Base-by-base conservation (phyloP, 202 grass and related monocot species). In the Dendrocalamus latiflorus region DNA sequence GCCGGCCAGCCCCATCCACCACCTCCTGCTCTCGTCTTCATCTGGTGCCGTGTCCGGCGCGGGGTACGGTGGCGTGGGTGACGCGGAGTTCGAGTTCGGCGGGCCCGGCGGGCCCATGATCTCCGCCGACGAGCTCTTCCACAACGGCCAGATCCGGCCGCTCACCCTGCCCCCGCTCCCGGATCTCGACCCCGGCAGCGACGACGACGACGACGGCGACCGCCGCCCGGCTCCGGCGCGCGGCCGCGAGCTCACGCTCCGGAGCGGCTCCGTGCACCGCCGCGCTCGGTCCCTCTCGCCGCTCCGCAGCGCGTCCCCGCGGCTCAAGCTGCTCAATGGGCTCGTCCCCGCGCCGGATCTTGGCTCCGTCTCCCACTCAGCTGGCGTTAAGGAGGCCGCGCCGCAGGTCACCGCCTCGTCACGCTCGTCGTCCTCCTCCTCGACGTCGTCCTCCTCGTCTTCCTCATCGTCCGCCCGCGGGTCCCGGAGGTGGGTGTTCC, bases 1-100 rank as follows among this genome's bases (percentile, higher is more conserved):
- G 24, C 96, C 96, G 8, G 93, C 96, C 1, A 99, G 96, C 86
- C 96, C 93, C 78, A 91, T 96, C 85, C 96, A 99, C 91, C 94
- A 90, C 83, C 83, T 99, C 2, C 82, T 94, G 22, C 73, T 92
- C 30, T 91, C 93, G 30, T 58, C 89, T 2, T 85, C 86, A 49
- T 69, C 89, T 9, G 69, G 69, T 15, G 67, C 71, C 13, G 18
- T 72, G 5, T 5, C 41, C 1, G 65, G 55, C 0, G 78, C 51
- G 81, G n/a, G n/a, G n/a, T n/a, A n/a, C n/a, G n/a, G n/a, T n/a
- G n/a, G n/a, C n/a, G n/a, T n/a, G n/a, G n/a, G 89, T 2, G 86
- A 95, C 48, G 78, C 91, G 22, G 96, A 99, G 86, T 99, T 99
- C 83, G 93, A 96, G 87, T 95, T 93, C 86, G 90, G 83, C 14